Evolutionary conservation across 768 basidiomycete species (phyloP).

Genomic region (Boletellus emodensis): DNA sequence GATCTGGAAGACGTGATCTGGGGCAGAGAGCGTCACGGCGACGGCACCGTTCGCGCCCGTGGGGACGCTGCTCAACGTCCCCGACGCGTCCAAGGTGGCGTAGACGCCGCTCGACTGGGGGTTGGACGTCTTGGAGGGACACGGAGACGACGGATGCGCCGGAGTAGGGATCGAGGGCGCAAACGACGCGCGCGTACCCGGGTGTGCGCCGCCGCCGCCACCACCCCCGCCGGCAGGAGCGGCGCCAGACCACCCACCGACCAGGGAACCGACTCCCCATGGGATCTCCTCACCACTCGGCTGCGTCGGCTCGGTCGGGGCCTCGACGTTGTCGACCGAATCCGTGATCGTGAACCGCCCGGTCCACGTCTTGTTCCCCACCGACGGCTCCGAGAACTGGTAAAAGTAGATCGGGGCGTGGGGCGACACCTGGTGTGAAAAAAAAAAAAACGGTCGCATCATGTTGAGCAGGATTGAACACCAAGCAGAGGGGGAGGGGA

Average conservation of each 20-base stretch:
- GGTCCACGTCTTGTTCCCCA: conserved; percentile 54
- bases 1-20: conserved; percentile 8
- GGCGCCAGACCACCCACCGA: conserved; percentile 36
- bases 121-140: background rate
- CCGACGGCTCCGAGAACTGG: conserved; percentile 54
- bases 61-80: background rate
- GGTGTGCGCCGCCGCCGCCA: background rate
- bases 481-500: too few relatives aligned
- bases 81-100: background rate
- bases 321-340: conserved; percentile 38
- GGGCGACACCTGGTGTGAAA: conserved; percentile 61
- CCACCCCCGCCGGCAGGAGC: conserved; percentile 16
- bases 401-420: conserved; percentile 77
- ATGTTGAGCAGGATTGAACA: too few relatives aligned
- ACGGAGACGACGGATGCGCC: too few relatives aligned
- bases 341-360: conserved; percentile 73
- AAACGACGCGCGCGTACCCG: background rate
- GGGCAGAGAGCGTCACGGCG: background rate
- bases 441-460: too few relatives aligned
- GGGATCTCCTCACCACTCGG: conserved; percentile 48
- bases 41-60: conserved; percentile 8
- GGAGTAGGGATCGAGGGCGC: background rate
- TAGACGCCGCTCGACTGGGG: background rate
- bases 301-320: conserved; percentile 52
- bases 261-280: conserved; percentile 64